A percentile compares a stretch with the other conserved stretches of the same genome.
phyloP scores from a whole-genome alignment of 805 yeast genomes.

The Priceomyces melissophilus region DNA sequence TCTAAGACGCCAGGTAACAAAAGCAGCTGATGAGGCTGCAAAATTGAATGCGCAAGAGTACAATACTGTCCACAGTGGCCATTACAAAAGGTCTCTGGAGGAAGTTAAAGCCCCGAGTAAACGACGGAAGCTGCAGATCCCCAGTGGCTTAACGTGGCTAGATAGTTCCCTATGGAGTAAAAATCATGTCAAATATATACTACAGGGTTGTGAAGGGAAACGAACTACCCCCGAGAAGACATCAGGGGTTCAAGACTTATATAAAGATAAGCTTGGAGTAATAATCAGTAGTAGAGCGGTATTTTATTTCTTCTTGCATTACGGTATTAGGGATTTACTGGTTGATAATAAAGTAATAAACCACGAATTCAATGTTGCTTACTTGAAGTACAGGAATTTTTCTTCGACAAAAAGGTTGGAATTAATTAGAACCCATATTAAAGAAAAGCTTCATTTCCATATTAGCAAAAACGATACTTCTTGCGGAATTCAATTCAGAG shows the following conservation, averaged over 20 bases:
- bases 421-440: slow-evolving; percentile 6
- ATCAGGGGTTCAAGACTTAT: slow-evolving; percentile 9
- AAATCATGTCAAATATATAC: slow-evolving; percentile 13
- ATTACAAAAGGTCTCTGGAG: slow-evolving; percentile 1
- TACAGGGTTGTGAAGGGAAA: slow-evolving; percentile 6
- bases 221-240: slow-evolving; percentile 8
- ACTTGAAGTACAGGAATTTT: slow-evolving; percentile 7
- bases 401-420: slow-evolving; percentile 5
- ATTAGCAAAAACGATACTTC: slow-evolving; percentile 11
- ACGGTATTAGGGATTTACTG: slow-evolving; percentile 13
- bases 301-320: slow-evolving; percentile 16
- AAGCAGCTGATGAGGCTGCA: slow-evolving; percentile 32
- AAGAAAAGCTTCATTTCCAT: slow-evolving; percentile 4
- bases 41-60: slow-evolving; percentile 15
- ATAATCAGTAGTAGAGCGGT: slow-evolving; percentile 9
- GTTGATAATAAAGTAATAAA: slow-evolving; percentile 7
- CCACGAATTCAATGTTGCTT: slow-evolving; percentile 14
- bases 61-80: slow-evolving; percentile 1
- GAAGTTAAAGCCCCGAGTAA: slow-evolving; percentile 1
- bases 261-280: slow-evolving; percentile 9
- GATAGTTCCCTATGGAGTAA: slow-evolving; percentile 14
- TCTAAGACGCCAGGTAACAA: slow-evolving; percentile 25
- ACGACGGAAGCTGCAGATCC: neutral
- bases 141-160: slow-evolving; percentile 6
- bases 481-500: slow-evolving; percentile 13